Base-by-base conservation (phyloP, 2,329 filamentous ascomycete species). In the Ampelomyces quisqualis region DNA sequence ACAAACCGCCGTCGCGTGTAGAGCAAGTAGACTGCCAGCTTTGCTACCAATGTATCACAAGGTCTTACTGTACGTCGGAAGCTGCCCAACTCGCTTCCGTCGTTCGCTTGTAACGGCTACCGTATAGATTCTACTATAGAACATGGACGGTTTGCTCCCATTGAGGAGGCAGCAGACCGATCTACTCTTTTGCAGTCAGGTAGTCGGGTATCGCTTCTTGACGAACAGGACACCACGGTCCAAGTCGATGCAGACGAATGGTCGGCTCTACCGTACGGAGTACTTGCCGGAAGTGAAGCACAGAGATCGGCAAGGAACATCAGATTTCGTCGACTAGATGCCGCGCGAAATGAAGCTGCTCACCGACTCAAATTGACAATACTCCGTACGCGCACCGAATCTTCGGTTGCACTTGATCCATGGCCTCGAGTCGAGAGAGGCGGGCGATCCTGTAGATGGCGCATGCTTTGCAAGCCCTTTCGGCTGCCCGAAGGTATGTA, bases 291-390 rank as follows among this genome's bases (percentile, higher is more conserved):
- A 40, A 38, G 23, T 33, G n/a, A 29, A 30, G 32, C 11, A 36
- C 36, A 27, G 34, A 38, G 41, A 33, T 42, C 32, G 32, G 27
- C 27, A 40, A 38, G 31, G 30, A 14, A 33, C 24, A 26, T 34
- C 11, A 29, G 24, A 34, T 36, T 31, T 38, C 26, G 27, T 24
- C 40, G 31, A 34, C 17, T 15, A 34, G 39, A 36, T 30, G 36
- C 46, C 41, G 19, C 39, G 34, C 39, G 38, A 34, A 51, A 30
- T 51, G 45, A 50, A 40, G 46, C 55, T 51, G 38, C 43, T 46
- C 48, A 53, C 48, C 48, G 54, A 53, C 51, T 58, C 47, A 45
- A 47, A 33, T n/a, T n/a, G 45, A 50, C 52, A 44, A 50, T 35
- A 10, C 37, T n/a, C n/a, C n/a, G n/a, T n/a, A 28, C 26, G 26